Conservation (phyloP, 2,329 filamentous ascomycete species). For the Claviceps digitariae region DNA sequence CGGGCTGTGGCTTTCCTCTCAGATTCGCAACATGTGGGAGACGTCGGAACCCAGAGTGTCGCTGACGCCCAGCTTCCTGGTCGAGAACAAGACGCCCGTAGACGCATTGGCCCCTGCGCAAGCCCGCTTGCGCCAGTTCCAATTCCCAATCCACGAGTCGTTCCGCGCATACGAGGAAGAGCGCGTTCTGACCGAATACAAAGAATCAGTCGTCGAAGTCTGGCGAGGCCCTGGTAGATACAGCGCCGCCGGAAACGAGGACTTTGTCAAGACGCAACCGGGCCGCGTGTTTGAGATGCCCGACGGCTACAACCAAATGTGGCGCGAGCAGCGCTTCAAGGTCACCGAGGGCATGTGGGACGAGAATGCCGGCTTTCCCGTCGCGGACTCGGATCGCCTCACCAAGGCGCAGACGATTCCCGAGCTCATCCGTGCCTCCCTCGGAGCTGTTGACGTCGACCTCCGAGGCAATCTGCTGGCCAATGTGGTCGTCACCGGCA, state of each 20-base stretch:
- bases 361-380: conserved; percentile 55
- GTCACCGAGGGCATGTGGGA: conserved; percentile 88
- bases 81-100: conserved; percentile 77
- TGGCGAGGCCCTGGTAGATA: conserved; percentile 73
- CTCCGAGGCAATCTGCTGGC: conserved; percentile 68
- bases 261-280: conserved; percentile 57
- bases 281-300: conserved; percentile 93
- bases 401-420: conserved; percentile 70
- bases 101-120: conserved; percentile 73
- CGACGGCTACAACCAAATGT: conserved; percentile 91
- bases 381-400: conserved; percentile 30
- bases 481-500: conserved; percentile 89
- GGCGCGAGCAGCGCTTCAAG: conserved; percentile 74
- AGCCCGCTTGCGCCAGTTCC: conserved; percentile 59
- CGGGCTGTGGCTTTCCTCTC: conserved; percentile 79
- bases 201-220: conserved; percentile 90
- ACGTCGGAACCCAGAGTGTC: conserved; percentile 56
- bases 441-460: conserved; percentile 78
- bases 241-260: conserved; percentile 54
- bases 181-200: conserved; percentile 86
- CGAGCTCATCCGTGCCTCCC: conserved; percentile 62
- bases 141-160: conserved; percentile 46
- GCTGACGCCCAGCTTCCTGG: conserved; percentile 72
- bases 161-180: conserved; percentile 84
- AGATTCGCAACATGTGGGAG: conserved; percentile 71